Evolutionary conservation across 805 yeast genomes (phyloP).

Genomic region (Yarrowia sp.): DNA sequence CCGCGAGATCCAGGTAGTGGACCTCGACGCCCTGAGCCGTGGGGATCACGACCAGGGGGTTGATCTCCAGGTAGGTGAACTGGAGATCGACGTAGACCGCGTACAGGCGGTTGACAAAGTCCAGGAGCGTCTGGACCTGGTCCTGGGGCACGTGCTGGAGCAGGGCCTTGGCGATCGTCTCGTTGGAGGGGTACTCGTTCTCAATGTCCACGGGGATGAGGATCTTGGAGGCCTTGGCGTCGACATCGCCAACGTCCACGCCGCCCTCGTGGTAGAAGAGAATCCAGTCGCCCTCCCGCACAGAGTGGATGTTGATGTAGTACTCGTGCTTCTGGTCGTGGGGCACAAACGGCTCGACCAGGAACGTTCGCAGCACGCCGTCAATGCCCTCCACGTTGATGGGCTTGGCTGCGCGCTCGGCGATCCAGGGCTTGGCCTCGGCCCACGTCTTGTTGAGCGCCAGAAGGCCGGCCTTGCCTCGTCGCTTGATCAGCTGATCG

Average conservation of each 20-base stretch:
- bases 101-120: conserved; percentile 47
- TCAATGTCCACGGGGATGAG: conserved; percentile 46
- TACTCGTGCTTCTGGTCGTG: conserved; percentile 48
- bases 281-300: conserved; percentile 49
- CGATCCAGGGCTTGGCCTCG: conserved; percentile 46
- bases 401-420: conserved; percentile 44
- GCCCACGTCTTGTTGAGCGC: conserved; percentile 47
- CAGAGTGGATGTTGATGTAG: conserved; percentile 49
- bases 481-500: conserved; percentile 48
- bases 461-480: conserved; percentile 47
- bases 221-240: conserved; percentile 46
- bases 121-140: conserved; percentile 44
- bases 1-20: conserved; percentile 49
- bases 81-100: conserved; percentile 49
- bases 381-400: conserved; percentile 44
- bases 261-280: conserved; percentile 51
- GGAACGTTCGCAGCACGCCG: conserved; percentile 44
- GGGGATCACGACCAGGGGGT: conserved; percentile 48
- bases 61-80: conserved; percentile 49
- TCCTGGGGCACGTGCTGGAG: conserved; percentile 43
- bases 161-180: conserved; percentile 38
- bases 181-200: conserved; percentile 44
- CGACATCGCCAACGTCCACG: conserved; percentile 50
- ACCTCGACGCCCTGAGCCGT: conserved; percentile 42
- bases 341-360: conserved; percentile 50